Evolutionary conservation across 2,329 filamentous ascomycete species (phyloP).

Genomic region (Lizonia empirigonia): DNA sequence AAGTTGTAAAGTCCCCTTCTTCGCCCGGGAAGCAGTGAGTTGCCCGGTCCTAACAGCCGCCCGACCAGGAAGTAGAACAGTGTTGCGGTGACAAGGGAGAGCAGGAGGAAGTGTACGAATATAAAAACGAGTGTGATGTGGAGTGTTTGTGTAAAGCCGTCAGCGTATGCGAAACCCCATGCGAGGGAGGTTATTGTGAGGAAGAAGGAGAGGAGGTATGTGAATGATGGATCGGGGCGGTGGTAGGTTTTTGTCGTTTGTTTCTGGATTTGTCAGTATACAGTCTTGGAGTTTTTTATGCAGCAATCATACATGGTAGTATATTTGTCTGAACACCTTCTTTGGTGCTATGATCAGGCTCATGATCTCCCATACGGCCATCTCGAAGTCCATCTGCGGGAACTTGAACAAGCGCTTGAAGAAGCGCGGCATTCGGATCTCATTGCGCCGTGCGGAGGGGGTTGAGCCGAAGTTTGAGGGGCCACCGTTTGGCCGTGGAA

Average conservation of each 20-base stretch:
- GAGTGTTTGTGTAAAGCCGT: conserved; percentile 51
- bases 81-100: conserved; percentile 64
- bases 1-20: conserved; percentile 63
- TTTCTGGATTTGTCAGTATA: conserved; percentile 54
- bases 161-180: conserved; percentile 65
- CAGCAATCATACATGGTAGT: conserved; percentile 64
- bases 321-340: conserved; percentile 73
- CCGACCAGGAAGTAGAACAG: conserved; percentile 69
- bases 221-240: conserved; percentile 71
- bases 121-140: conserved; percentile 56
- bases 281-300: neutral
- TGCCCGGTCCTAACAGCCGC: conserved; percentile 63
- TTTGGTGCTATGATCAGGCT: conserved; percentile 70
- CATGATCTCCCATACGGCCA: conserved; percentile 75
- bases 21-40: conserved; percentile 57
- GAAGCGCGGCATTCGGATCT: conserved; percentile 68
- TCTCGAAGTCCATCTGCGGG: conserved; percentile 76
- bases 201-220: conserved; percentile 71
- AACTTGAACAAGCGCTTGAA: conserved; percentile 74
- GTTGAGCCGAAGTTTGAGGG: conserved; percentile 60
- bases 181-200: conserved; percentile 58
- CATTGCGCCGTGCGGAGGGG: conserved; percentile 54
- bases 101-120: conserved; percentile 65
- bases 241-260: conserved; percentile 70
- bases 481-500: conserved; percentile 63